Conservation (phyloP, 345 rosid genomes). For the Eucalyptus microcorys region DNA sequence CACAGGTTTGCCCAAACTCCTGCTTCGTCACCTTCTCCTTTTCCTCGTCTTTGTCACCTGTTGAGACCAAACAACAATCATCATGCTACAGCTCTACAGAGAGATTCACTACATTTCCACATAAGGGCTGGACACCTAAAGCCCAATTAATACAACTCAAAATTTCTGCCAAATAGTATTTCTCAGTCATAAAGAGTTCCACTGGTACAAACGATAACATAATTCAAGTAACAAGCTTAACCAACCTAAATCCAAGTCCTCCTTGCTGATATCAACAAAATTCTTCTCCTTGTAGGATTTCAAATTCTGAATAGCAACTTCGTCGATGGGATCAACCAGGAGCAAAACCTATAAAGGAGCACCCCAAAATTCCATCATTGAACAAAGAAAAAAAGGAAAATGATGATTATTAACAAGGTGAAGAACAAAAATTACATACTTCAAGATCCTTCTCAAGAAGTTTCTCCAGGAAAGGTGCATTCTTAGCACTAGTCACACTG, state of each 20-base stretch:
- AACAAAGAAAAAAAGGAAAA: not conserved
- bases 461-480: conserved; percentile 94
- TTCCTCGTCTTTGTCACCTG: conserved; percentile 91
- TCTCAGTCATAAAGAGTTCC: not conserved
- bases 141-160: not conserved
- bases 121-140: not conserved
- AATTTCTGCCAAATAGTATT: not conserved
- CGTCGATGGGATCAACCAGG: conserved; percentile 91
- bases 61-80: conserved; percentile 1
- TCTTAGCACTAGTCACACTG: conserved; percentile 77
- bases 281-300: conserved; percentile 92
- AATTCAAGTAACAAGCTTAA: not conserved
- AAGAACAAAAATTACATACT: conserved; percentile 19
- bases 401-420: not conserved
- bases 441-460: conserved; percentile 79
- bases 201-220: not conserved
- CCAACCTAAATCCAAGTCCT: conserved; percentile 90
- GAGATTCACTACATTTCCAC: not conserved
- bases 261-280: conserved; percentile 95
- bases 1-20: conserved; percentile 86
- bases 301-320: conserved; percentile 82
- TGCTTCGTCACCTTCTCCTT: conserved; percentile 65
- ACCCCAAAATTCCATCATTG: not conserved
- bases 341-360: conserved; percentile 44
- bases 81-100: not conserved